These are phyloP conservation scores for Aspergillus sp. DNA, from an alignment of 2,329 filamentous ascomycete genomes.

Conservation along the genomic window DNA sequence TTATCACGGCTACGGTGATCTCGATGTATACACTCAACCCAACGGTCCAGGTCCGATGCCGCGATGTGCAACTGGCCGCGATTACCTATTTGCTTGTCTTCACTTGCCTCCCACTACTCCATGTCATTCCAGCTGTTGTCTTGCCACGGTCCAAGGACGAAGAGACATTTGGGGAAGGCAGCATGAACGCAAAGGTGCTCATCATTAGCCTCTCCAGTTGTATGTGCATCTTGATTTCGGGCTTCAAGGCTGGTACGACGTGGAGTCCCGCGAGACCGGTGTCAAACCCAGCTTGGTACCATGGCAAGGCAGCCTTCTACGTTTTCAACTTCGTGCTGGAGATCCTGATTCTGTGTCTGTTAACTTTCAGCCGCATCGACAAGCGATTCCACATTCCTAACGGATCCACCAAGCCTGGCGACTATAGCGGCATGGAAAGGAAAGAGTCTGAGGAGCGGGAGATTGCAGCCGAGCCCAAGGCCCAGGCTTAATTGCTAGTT, in stretches of 20 bases:
- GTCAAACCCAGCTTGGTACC: constrained; percentile 65
- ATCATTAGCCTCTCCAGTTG: constrained; percentile 59
- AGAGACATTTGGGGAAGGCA: constrained; percentile 67
- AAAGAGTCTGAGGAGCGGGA: background rate
- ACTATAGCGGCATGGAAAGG: constrained; percentile 35
- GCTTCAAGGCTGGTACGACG: constrained; percentile 63
- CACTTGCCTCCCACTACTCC: constrained; percentile 65
- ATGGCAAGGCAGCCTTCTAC: constrained; percentile 73
- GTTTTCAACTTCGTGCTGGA: constrained; percentile 76
- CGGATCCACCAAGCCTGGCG: constrained; percentile 42
- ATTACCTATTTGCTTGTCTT: constrained; percentile 62
- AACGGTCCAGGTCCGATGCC: constrained; percentile 53
- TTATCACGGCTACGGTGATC: constrained; percentile 65
- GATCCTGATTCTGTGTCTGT: constrained; percentile 66
- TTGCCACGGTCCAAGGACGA: constrained; percentile 43
- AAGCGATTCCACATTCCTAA: constrained; percentile 73
- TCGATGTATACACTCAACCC: constrained; percentile 65
- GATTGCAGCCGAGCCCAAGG: background rate
- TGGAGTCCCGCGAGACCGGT: constrained; percentile 54
- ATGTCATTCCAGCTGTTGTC: constrained; percentile 50
- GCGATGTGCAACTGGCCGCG: constrained; percentile 64
- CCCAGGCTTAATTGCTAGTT: background rate
- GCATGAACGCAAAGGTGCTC: constrained; percentile 64
- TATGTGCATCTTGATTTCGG: constrained; percentile 64
- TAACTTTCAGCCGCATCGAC: constrained; percentile 69